These are phyloP conservation scores for Symmetrospora coprosmae DNA, from an alignment of 768 basidiomycete species.

Conservation along the genomic window DNA sequence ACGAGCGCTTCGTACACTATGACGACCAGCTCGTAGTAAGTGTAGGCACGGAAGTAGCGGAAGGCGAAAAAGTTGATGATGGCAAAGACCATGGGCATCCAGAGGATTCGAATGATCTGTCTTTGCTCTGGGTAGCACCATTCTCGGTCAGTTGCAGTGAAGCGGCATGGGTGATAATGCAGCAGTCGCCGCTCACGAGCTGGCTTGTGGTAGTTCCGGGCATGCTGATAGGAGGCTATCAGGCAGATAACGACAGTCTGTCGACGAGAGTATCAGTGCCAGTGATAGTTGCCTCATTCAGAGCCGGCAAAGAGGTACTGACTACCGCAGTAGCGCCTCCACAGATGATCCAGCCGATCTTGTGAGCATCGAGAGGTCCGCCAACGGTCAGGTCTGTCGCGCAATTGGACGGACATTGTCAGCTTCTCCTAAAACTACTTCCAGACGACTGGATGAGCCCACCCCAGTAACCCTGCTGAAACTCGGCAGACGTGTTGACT, in stretches of 20 bases:
- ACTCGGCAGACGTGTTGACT: too few species aligned
- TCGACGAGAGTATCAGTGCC: too few species aligned
- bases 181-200: background rate
- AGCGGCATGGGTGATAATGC: background rate
- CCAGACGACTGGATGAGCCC: too few species aligned
- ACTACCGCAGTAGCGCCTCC: too few species aligned
- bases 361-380: too few species aligned
- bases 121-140: conserved; percentile 8
- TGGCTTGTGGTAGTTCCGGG: conserved; percentile 8
- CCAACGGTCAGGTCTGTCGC: too few species aligned
- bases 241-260: background rate
- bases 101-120: conserved; percentile 21
- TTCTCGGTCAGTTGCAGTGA: background rate
- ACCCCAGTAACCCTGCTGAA: too few species aligned
- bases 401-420: too few species aligned
- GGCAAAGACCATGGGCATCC: conserved; percentile 42
- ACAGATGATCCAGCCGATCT: too few species aligned
- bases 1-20: conserved; percentile 27
- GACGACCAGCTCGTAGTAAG: conserved; percentile 32
- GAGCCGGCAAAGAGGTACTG: too few species aligned
- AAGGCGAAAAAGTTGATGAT: conserved; percentile 75
- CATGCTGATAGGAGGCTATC: background rate
- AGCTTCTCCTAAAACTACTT: too few species aligned
- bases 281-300: too few species aligned
- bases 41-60: conserved; percentile 61